phyloP scores from a whole-genome alignment of 83 land plant species.

The Picea engelmannii region DNA sequence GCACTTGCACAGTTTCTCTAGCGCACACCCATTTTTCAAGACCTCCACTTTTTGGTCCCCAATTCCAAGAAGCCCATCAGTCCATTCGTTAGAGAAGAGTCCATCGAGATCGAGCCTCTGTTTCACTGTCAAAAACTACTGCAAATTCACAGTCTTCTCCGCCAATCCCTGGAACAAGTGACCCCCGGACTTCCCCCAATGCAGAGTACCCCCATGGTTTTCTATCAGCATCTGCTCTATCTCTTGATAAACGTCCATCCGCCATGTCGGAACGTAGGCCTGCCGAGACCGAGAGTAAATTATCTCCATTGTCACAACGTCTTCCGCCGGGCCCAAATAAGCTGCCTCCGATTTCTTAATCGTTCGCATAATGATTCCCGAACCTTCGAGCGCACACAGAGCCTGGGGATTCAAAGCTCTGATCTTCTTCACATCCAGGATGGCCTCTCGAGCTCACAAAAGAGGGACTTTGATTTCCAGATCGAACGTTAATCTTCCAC shows the following conservation, averaged over 20 bases:
- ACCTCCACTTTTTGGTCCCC: neutral
- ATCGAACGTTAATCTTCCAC: conserved; percentile 4
- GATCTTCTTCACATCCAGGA: conserved; percentile 22
- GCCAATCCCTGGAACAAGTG: too few relatives aligned
- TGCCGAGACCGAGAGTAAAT: neutral
- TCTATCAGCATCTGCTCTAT: neutral
- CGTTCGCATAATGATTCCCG: too few relatives aligned
- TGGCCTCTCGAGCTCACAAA: neutral
- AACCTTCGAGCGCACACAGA: too few relatives aligned
- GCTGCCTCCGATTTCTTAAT: neutral
- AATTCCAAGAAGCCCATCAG: conserved; percentile 21
- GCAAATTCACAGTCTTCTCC: too few relatives aligned
- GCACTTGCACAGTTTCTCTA: conserved; percentile 10
- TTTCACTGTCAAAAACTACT: conserved; percentile 12
- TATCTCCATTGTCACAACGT: neutral
- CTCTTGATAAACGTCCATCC: conserved; percentile 24
- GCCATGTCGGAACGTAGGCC: neutral
- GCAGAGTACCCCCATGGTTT: conserved; percentile 20
- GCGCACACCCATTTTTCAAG: conserved; percentile 13
- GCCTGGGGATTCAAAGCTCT: conserved; percentile 15
- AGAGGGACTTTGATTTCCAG: neutral
- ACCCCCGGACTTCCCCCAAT: neutral
- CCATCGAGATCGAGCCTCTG: conserved; percentile 20
- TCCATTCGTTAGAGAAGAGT: conserved; percentile 29
- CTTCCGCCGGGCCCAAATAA: neutral